Evolutionary conservation across 257 asterid species (phyloP).

Genomic region (Apocynum venetum): DNA sequence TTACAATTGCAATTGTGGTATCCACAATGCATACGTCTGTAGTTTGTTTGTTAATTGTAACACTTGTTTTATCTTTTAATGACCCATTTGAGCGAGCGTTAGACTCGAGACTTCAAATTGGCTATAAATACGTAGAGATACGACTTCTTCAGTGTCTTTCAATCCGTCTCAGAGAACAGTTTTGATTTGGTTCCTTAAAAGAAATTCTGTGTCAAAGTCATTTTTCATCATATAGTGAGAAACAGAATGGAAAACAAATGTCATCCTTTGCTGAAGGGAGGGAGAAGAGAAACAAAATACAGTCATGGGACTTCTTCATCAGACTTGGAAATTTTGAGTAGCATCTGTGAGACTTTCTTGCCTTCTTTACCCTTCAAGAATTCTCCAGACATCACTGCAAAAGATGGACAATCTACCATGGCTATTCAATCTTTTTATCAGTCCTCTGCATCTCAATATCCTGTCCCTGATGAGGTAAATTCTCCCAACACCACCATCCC

Average conservation of each 20-base stretch:
- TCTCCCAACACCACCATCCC: not conserved
- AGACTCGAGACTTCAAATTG: too few relatives aligned
- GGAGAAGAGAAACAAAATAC: constrained; percentile 64
- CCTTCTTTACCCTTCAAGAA: constrained; percentile 38
- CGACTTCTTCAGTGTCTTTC: too few relatives aligned
- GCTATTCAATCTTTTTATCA: constrained; percentile 31
- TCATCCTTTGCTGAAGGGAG: constrained; percentile 66
- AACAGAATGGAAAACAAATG: constrained; percentile 34
- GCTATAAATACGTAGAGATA: too few relatives aligned
- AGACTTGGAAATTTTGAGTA: constrained; percentile 38
- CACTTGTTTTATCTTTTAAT: too few relatives aligned
- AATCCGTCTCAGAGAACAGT: too few relatives aligned
- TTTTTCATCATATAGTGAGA: not conserved
- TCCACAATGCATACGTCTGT: too few relatives aligned
- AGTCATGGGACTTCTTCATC: constrained; percentile 55
- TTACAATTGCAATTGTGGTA: too few relatives aligned
- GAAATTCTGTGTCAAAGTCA: too few relatives aligned
- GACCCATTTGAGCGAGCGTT: too few relatives aligned
- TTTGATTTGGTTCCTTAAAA: too few relatives aligned
- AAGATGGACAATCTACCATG: constrained; percentile 6
- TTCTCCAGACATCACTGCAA: constrained; percentile 10
- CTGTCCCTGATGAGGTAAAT: constrained; percentile 76
- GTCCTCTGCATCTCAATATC: constrained; percentile 62
- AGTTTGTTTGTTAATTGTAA: too few relatives aligned
- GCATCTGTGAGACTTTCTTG: constrained; percentile 49